Evolutionary conservation across 2,329 filamentous ascomycete species (phyloP).

Genomic region (Pseudogymnoascus sp.): DNA sequence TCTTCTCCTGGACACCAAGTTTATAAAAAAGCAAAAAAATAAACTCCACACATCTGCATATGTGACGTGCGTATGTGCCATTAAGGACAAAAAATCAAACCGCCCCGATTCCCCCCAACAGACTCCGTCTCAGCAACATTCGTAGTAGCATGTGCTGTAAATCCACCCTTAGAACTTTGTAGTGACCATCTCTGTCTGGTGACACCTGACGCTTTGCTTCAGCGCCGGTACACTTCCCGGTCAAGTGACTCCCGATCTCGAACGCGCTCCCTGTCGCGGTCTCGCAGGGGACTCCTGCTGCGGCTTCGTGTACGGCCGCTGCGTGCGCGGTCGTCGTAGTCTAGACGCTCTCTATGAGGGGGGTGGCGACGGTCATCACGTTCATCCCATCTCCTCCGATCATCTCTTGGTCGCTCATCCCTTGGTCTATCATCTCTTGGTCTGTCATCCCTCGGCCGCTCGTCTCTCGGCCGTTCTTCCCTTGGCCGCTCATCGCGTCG

Average conservation of each 20-base stretch:
- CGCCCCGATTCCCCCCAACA: not conserved
- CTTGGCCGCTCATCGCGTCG: slow-evolving; percentile 19
- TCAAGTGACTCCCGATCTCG: slow-evolving; percentile 31
- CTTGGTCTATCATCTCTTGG: slow-evolving; percentile 30
- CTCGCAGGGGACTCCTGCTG: slow-evolving; percentile 35
- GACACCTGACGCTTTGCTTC: not conserved
- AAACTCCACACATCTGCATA: not conserved
- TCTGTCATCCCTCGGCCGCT: slow-evolving; percentile 31
- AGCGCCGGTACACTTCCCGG: slow-evolving; percentile 12
- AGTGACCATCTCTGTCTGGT: not conserved
- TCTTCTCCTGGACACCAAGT: not conserved
- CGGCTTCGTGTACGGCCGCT: slow-evolving; percentile 32
- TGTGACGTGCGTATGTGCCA: not conserved
- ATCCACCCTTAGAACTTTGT: not conserved
- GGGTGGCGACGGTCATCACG: slow-evolving; percentile 32
- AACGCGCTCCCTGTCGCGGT: slow-evolving; percentile 33
- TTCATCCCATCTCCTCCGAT: slow-evolving; percentile 28
- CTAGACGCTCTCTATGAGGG: slow-evolving; percentile 30
- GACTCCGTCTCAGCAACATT: slow-evolving; percentile 1
- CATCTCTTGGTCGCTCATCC: slow-evolving; percentile 20
- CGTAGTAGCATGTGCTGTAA: not conserved
- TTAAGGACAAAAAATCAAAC: not conserved
- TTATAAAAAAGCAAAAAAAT: not conserved
- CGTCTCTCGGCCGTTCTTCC: slow-evolving; percentile 16
- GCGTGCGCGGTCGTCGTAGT: slow-evolving; percentile 27